phyloP scores from a whole-genome alignment of 208 protist genomes.

The Trypanosomatidae sp. region DNA sequence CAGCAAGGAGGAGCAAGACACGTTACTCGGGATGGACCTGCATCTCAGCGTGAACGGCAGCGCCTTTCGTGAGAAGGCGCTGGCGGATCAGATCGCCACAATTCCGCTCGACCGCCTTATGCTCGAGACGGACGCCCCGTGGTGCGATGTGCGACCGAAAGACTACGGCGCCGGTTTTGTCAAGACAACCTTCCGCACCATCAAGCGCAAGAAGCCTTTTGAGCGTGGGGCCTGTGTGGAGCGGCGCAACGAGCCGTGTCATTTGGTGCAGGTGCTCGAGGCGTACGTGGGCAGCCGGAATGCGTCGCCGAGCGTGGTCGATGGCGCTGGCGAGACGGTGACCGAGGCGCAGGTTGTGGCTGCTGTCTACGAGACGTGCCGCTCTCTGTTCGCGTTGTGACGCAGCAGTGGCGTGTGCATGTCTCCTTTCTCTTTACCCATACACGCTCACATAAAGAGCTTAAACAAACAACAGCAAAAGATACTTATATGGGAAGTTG shows the following conservation, averaged over 20 bases:
- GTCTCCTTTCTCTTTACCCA: too few relatives aligned
- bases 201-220: constrained; percentile 65
- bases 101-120: constrained; percentile 88
- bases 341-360: constrained; percentile 34
- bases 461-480: too few relatives aligned
- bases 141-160: constrained; percentile 92
- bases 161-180: constrained; percentile 84
- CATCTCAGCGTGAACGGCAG: constrained; percentile 92
- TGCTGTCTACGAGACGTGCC: constrained; percentile 45
- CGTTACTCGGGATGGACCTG: constrained; percentile 73
- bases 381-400: constrained; percentile 38
- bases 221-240: constrained; percentile 69
- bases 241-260: constrained; percentile 92
- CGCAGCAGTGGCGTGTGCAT: not conserved
- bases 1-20: constrained; percentile 70
- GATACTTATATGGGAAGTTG: too few relatives aligned
- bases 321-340: constrained; percentile 8
- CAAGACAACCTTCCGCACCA: constrained; percentile 51
- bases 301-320: not conserved
- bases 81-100: constrained; percentile 61
- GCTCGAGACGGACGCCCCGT: constrained; percentile 95
- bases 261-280: constrained; percentile 80
- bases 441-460: too few relatives aligned
- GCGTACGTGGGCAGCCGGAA: constrained; percentile 47
- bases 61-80: constrained; percentile 84